Evolutionary conservation across 441 rosid species (phyloP), one percentile per base, ranked within the genome.

Genomic region (Populus hybrid): DNA sequence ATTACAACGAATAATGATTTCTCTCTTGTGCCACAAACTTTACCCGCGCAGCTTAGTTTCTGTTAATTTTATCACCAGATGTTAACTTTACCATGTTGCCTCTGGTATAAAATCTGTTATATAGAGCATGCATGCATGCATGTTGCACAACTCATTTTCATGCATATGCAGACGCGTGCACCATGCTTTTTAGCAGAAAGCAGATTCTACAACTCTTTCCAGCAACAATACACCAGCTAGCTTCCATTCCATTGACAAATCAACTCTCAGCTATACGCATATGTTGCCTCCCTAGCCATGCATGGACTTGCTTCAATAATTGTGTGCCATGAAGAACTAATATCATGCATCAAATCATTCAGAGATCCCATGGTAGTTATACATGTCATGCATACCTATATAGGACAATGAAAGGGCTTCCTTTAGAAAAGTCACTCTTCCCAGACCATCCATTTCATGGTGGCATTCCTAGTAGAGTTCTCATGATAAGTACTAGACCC

Each of bases 371-470:
- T 42, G 40, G 59, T 61, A 21, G 40, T 10, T 30, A 53, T 73
- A 21, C 6, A 59, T 72, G 77, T 42, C 38, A 46, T 77, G 36
- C 57, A 53, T 78, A 68, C 69, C 67, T 68, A 32, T 5, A 32
- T 5, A 77, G 75, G 79, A 83, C 50, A 38, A 71, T 38, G 46
- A 78, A 28, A 71, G 69, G 75, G 30, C 59, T 23, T 59, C 67
- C 70, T 73, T 73, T 75, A 64, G 28, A 46, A 32, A 71, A 71
- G 71, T 26, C 53, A 20, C 75, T 21, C 36, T 23, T 21, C 61
- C 65, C 36, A 77, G 53, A 73, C 81, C 85, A 78, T 73, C 78
- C 81, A 77, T 74, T 76, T 77, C 84, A 76, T 40, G 70, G 70
- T 72, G 50, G 26, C 79, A 71, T 79, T 79, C 82, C 82, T 36